These are phyloP conservation scores for Monosporascus sp. DNA, from an alignment of 2,329 filamentous ascomycete species.

Conservation along the genomic window DNA sequence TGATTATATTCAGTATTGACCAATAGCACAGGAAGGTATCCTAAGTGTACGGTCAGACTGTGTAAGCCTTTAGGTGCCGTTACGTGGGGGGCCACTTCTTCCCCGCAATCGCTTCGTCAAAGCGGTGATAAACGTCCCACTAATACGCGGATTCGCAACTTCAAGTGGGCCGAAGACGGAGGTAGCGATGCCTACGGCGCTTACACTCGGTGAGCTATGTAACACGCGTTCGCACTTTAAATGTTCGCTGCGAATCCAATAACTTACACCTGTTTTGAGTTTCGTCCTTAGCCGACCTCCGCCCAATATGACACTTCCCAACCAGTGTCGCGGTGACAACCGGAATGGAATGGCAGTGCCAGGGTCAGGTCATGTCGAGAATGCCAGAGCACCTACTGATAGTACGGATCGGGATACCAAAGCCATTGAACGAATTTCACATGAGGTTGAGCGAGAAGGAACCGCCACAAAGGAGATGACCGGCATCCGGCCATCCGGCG, in stretches of 20 bases:
- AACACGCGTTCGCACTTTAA: not conserved
- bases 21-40: not conserved
- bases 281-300: not conserved
- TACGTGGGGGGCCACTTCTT: not conserved
- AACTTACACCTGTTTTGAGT: not conserved
- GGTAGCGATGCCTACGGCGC: not conserved
- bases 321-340: not conserved
- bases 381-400: no score
- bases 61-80: no score
- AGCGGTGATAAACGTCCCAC: not conserved
- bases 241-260: not conserved
- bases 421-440: not conserved
- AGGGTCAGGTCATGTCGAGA: no score
- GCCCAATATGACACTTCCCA: not conserved
- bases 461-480: not conserved
- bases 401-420: not conserved
- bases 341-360: not conserved
- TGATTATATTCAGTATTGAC: not conserved
- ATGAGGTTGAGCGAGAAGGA: not conserved
- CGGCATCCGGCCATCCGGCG: conserved; percentile 5
- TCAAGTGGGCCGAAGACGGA: not conserved
- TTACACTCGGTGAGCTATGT: no score
- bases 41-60: not conserved
- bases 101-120: not conserved
- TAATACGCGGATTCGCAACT: not conserved